These are phyloP conservation scores for Tuber melanosporum DNA, from an alignment of 495 filamentous ascomycete species.

Conservation along the genomic window DNA sequence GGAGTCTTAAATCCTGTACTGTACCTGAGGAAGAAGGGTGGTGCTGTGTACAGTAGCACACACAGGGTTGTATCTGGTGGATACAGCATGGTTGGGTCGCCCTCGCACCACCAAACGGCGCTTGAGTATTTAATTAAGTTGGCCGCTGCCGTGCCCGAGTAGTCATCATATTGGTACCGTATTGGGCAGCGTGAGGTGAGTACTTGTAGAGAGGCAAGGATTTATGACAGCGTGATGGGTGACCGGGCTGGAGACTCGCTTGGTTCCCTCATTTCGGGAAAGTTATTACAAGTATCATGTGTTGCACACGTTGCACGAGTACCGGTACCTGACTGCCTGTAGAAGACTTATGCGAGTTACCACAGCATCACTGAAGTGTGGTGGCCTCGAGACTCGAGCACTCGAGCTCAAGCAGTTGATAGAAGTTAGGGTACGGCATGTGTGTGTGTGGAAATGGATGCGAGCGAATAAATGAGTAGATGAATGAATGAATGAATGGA, in stretches of 20 bases:
- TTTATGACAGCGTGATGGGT: neutral
- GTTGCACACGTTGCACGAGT: neutral
- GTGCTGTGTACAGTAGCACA: neutral
- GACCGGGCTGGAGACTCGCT: neutral
- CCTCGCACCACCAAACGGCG: neutral
- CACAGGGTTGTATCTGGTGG: neutral
- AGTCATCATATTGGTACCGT: neutral
- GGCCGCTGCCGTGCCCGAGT: neutral
- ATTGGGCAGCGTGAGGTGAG: neutral
- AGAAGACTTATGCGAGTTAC: neutral
- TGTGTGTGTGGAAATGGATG: neutral
- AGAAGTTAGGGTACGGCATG: neutral
- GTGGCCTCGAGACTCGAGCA: neutral
- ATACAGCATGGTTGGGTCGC: neutral
- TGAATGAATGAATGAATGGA: neutral
- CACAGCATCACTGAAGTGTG: neutral
- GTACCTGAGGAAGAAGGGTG: neutral
- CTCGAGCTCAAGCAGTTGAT: neutral
- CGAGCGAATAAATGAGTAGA: neutral
- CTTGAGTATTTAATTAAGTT: neutral
- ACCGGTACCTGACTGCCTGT: neutral
- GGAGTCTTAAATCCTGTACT: neutral
- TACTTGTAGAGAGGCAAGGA: neutral
- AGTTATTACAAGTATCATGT: neutral
- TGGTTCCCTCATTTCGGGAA: neutral